phyloP scores from a whole-genome alignment of 208 protist genomes.

The Leishmania martiniquensis region DNA sequence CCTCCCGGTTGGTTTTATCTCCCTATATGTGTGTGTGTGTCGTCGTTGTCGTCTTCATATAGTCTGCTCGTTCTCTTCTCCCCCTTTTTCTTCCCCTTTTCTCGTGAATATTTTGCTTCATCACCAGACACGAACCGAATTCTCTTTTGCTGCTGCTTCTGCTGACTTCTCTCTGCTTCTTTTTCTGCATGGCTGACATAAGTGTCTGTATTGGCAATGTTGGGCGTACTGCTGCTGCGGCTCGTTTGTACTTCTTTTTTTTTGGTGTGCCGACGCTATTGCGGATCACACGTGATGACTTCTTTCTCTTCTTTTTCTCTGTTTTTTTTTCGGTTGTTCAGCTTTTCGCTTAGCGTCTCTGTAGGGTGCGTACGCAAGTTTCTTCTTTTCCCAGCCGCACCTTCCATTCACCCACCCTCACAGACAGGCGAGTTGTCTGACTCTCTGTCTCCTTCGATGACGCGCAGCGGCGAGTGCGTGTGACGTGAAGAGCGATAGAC shows the following conservation, averaged over 20 bases:
- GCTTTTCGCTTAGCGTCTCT: neutral
- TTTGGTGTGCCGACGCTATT: neutral
- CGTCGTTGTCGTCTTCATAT: too few relatives aligned
- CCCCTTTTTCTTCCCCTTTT: neutral
- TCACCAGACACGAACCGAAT: neutral
- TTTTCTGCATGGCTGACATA: neutral
- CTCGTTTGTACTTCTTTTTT: neutral
- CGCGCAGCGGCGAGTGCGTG: neutral
- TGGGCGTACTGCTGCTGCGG: neutral
- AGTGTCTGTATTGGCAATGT: too few relatives aligned
- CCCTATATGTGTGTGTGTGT: too few relatives aligned
- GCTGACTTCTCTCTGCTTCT: neutral
- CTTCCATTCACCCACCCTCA: neutral
- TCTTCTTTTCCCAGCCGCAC: neutral
- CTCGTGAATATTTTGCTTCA: neutral
- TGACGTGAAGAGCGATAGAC: neutral
- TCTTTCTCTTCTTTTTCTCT: constrained; percentile 12
- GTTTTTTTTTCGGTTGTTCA: neutral
- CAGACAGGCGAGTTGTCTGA: neutral
- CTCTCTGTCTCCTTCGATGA: neutral
- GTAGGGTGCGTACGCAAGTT: constrained; percentile 11
- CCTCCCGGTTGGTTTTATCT: too few relatives aligned
- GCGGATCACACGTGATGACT: neutral
- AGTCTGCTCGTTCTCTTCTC: neutral
- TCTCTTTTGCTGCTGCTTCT: constrained; percentile 4